Conservation (phyloP, 179 eudicot genomes). For the Spinacia oleracea region DNA sequence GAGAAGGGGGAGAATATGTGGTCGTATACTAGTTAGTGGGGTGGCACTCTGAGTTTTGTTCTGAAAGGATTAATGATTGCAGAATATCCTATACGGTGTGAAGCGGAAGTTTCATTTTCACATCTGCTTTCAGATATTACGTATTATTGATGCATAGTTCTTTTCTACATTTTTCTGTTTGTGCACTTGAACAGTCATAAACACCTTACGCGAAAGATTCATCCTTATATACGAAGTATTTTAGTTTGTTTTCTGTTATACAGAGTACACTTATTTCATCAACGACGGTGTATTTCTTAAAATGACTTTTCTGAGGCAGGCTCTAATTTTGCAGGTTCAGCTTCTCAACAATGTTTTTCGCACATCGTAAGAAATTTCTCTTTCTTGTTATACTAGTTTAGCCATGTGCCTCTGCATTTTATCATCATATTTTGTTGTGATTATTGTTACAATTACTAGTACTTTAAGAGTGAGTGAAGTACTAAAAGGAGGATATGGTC, state of each 20-base stretch:
- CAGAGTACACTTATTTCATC: background rate
- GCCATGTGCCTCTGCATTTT: background rate
- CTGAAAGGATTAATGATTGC: background rate
- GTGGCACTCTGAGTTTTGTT: background rate
- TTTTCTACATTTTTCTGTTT: background rate
- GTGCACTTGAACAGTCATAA: background rate
- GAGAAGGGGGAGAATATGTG: background rate
- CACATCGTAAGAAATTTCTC: constrained; percentile 58
- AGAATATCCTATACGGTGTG: background rate
- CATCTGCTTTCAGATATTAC: background rate
- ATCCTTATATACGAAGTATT: background rate
- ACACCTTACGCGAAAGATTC: background rate
- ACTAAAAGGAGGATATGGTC: background rate
- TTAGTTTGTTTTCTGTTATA: background rate
- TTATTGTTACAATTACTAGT: background rate
- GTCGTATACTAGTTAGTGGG: background rate
- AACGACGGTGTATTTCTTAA: background rate
- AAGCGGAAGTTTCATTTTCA: background rate
- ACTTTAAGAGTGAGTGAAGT: background rate
- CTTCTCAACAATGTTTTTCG: constrained; percentile 82
- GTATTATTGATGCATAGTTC: background rate
- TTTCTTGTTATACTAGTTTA: background rate
- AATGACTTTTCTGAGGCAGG: background rate
- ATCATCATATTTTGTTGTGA: background rate
- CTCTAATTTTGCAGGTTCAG: constrained; percentile 68